A percentile compares a stretch with the other conserved stretches of the same genome.
Conservation (phyloP, 2,329 filamentous ascomycete species). For the Epichloe uncinata region DNA sequence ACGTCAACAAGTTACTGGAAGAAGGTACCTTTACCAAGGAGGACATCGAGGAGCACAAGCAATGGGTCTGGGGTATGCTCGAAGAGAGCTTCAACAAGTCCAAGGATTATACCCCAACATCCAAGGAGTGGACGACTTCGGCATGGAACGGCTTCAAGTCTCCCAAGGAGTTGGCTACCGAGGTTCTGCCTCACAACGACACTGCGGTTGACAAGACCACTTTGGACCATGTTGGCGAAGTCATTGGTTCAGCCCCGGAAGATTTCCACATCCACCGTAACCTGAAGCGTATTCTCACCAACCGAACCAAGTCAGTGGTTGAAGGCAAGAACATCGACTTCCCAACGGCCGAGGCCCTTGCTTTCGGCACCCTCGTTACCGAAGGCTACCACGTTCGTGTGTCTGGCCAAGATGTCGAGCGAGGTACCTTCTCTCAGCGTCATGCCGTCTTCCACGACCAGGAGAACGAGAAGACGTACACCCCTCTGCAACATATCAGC, state of each 20-base stretch:
- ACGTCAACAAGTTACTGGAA: constrained; percentile 77
- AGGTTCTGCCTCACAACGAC: constrained; percentile 82
- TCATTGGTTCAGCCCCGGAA: constrained; percentile 67
- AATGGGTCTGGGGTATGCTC: constrained; percentile 99
- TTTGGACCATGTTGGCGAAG: constrained; percentile 68
- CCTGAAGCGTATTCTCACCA: constrained; percentile 86
- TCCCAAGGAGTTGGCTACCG: constrained; percentile 89
- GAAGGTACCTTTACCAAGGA: constrained; percentile 95
- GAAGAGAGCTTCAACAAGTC: constrained; percentile 95
- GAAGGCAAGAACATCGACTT: constrained; percentile 96
- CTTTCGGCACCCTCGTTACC: constrained; percentile 78
- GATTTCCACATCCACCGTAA: constrained; percentile 87
- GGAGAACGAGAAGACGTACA: constrained; percentile 85
- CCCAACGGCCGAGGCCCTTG: constrained; percentile 90
- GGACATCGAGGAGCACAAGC: constrained; percentile 97
- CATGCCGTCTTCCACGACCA: constrained; percentile 97
- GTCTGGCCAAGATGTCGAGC: constrained; percentile 96
- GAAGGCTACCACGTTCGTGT: constrained; percentile 97
- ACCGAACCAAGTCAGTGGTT: constrained; percentile 79
- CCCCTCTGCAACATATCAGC: constrained; percentile 76
- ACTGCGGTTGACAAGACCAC: constrained; percentile 65
- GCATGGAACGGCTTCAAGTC: constrained; percentile 99
- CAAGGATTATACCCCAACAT: constrained; percentile 92
- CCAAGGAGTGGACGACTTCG: constrained; percentile 96
- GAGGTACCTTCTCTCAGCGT: constrained; percentile 97